These are phyloP conservation scores for Pyrenochaeta sp. DNA, from an alignment of 2,329 filamentous ascomycete genomes.

Conservation along the genomic window DNA sequence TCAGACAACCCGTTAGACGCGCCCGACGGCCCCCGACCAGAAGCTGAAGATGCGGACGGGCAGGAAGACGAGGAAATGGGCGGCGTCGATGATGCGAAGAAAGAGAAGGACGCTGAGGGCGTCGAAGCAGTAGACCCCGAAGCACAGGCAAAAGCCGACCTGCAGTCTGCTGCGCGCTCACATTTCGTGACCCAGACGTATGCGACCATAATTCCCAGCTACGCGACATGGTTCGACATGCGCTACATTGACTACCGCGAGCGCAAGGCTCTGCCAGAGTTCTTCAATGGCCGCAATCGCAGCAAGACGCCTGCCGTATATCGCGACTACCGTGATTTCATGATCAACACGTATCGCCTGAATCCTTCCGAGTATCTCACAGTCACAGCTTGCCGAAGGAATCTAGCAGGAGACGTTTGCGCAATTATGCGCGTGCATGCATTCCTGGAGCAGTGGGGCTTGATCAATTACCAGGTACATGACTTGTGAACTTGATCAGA, in stretches of 20 bases:
- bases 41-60: constrained; percentile 65
- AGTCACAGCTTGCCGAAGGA: constrained; percentile 93
- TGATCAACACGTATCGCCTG: constrained; percentile 98
- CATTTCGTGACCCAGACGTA: constrained; percentile 94
- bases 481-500: neutral
- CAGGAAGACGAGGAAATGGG: constrained; percentile 77
- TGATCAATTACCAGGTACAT: constrained; percentile 96
- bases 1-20: constrained; percentile 76
- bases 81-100: constrained; percentile 48
- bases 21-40: constrained; percentile 67
- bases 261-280: constrained; percentile 93
- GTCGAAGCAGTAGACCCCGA: constrained; percentile 49
- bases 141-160: constrained; percentile 77
- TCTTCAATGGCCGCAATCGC: constrained; percentile 97
- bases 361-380: constrained; percentile 97
- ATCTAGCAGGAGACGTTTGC: constrained; percentile 95
- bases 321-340: constrained; percentile 99
- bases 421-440: constrained; percentile 99
- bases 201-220: constrained; percentile 94
- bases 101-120: constrained; percentile 47
- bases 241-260: constrained; percentile 89
- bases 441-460: constrained; percentile 97
- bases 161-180: constrained; percentile 87
- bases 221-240: constrained; percentile 99
- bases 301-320: constrained; percentile 98